Evolutionary conservation across 2,329 filamentous ascomycete genomes (phyloP), one percentile per base, ranked within the genome.

Genomic region (Helminthosporium solani): DNA sequence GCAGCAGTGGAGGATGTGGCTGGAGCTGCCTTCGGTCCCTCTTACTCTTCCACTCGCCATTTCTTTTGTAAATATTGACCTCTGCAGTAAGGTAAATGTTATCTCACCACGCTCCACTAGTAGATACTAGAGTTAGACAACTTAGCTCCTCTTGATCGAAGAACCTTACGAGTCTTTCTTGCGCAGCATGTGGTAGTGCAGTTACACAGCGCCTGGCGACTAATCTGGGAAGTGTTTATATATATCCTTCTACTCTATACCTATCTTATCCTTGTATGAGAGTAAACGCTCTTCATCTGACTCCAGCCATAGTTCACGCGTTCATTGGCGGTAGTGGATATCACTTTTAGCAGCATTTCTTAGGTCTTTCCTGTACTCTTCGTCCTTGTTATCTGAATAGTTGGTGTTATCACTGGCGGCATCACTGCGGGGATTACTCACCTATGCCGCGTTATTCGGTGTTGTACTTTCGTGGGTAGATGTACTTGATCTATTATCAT

Each of bases 181-280:
- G 36, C 27, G 31, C 12, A 56, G 46, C 18, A 31, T 49, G 21
- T 52, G 38, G 31, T 50, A 56, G 39, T 44, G 46, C 33, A 50
- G 20, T 44, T 49, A 38, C 49, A 56, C 30, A 42, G 38, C 44
- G 42, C 51, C 30, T 18, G 3, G 28, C 21, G 21, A 35, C 36
- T 36, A 18, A 38, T 33, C 39, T 44, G 44, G 43, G 43, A 56
- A 56, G 44, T 42, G 38, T 50, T 47, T 33, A 47, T 31, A 41
- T 41, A 33, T 41, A n/a, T 41, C 38, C 38, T 33, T 33, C 42
- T 18, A 38, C 34, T 44, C 11, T 16, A 44, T 44, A 7, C 21
- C 21, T 15, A 44, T 44, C 25, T 14, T 45, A 7, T 40, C 36
- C 25, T 40, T 45, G 23, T 40, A 45, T 35, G 36, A 14, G 18